Percentiles rank a stretch among this genome's conserved stretches.
Evolutionary conservation across 139 green algal species (phyloP).

Genomic region (Zygnema cylindricum): DNA sequence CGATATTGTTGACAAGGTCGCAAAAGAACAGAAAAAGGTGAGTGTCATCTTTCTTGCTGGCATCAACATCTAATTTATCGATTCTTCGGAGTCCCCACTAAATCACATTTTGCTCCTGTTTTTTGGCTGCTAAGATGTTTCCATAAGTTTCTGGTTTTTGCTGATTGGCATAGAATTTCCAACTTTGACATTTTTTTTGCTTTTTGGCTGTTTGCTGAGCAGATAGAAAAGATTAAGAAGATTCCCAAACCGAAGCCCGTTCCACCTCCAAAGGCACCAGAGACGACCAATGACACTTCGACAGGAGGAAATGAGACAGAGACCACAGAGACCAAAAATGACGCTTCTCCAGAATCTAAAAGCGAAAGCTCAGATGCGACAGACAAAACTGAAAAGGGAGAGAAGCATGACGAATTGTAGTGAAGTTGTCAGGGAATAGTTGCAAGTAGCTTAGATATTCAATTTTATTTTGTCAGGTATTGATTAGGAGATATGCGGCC

Average conservation of each 20-base stretch:
- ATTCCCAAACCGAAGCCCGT: conserved; percentile 24
- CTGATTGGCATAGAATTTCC: neutral
- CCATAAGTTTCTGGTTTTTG: too few species aligned
- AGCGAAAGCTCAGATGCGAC: neutral
- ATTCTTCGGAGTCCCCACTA: neutral
- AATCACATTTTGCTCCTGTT: too few species aligned
- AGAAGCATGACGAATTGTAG: neutral
- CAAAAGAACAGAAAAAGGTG: neutral
- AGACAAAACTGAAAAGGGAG: neutral
- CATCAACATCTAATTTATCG: neutral
- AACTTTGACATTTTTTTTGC: neutral
- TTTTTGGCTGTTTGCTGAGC: neutral
- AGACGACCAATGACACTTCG: neutral
- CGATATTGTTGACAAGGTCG: neutral
- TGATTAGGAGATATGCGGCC: too few species aligned
- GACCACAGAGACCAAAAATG: neutral
- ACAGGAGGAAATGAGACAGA: neutral
- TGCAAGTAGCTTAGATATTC: too few species aligned
- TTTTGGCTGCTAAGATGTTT: too few species aligned
- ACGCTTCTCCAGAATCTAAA: too few species aligned
- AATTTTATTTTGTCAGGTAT: too few species aligned
- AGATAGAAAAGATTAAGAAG: conserved; percentile 4
- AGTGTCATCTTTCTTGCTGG: neutral
- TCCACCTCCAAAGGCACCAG: neutral
- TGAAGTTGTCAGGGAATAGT: too few species aligned